Evolutionary conservation across 1,284 basidiomycete species (phyloP), one percentile per base, ranked within the genome.

Genomic region (Takashimella koratensis): DNA sequence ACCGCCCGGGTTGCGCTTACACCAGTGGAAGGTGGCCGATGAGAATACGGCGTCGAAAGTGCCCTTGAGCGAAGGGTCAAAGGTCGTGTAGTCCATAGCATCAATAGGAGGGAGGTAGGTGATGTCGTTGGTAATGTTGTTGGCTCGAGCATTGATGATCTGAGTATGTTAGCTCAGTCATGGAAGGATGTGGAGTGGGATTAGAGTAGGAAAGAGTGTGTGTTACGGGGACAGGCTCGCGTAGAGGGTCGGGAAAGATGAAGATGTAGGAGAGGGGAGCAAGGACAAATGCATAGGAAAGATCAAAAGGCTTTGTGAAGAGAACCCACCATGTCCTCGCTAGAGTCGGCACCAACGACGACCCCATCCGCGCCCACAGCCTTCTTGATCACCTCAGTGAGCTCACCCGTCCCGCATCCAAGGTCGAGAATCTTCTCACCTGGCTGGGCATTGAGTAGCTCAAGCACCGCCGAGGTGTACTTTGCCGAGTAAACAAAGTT

Each of bases 21-120:
- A 91, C 90, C 90, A 92, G 65, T 93, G 90, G 54, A 92, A 70
- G 2, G 82, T 79, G 0, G 90, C 88, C 53, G 86, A 89, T 43
- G 85, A 85, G 74, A 91, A 90, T 1, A 87, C 84, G 0, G 83
- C 71, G 53, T 77, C 73, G 53, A 74, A 76, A 10, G 57, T 58
- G 10, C 67, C 66, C 47, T 66, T 56, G 16, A 63, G 54, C 1
- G 57, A 45, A 23, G 55, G 60, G 20, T 57, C 56, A 1, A 60
- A 54, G 3, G 60, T 60, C 1, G 43, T 36, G 3, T 45, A 36
- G 36, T 60, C 47, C 46, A 27, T 48, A 20, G 30, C 20, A 36
- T 23, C 25, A 40, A 24, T n/a, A 8, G n/a, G 2, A 11, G 44
- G 22, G 19, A 30, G 41, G 12, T 36, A 36, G 16, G 16, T 36